Conservation (phyloP, 2,329 filamentous ascomycete species). For the Periconia sp. region DNA sequence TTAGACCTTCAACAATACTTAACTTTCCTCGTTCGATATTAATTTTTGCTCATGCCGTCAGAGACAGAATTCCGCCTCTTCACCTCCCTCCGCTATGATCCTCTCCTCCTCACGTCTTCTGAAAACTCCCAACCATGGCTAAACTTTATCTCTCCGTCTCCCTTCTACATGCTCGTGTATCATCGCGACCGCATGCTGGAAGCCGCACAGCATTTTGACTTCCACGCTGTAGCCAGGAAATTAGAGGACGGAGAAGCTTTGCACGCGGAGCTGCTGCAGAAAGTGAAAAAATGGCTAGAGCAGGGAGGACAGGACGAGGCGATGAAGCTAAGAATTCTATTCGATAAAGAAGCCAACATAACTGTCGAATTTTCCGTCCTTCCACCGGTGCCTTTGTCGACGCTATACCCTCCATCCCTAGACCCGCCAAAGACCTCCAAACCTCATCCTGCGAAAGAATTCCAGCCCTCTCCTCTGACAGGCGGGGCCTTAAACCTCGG, state of each 20-base stretch:
- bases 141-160: constrained; percentile 61
- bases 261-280: constrained; percentile 35
- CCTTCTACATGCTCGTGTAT: constrained; percentile 79
- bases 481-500: constrained; percentile 43
- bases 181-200: constrained; percentile 80
- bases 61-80: constrained; percentile 43
- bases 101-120: constrained; percentile 37
- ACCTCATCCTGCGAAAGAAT: constrained; percentile 28
- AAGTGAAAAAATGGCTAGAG: constrained; percentile 37
- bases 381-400: constrained; percentile 53
- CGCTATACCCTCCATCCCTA: constrained; percentile 65
- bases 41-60: constrained; percentile 23
- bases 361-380: constrained; percentile 47
- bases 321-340: constrained; percentile 61
- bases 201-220: constrained; percentile 58
- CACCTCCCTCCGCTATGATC: constrained; percentile 48
- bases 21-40: too few species aligned
- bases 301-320: constrained; percentile 29
- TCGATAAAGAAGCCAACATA: constrained; percentile 49
- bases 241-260: constrained; percentile 44
- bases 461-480: constrained; percentile 42
- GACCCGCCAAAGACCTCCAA: constrained; percentile 50
- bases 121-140: constrained; percentile 53
- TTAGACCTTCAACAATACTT: too few species aligned
- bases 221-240: constrained; percentile 44